phyloP scores from a whole-genome alignment of 2,329 filamentous ascomycete species.

The Fusarium azukiicola region DNA sequence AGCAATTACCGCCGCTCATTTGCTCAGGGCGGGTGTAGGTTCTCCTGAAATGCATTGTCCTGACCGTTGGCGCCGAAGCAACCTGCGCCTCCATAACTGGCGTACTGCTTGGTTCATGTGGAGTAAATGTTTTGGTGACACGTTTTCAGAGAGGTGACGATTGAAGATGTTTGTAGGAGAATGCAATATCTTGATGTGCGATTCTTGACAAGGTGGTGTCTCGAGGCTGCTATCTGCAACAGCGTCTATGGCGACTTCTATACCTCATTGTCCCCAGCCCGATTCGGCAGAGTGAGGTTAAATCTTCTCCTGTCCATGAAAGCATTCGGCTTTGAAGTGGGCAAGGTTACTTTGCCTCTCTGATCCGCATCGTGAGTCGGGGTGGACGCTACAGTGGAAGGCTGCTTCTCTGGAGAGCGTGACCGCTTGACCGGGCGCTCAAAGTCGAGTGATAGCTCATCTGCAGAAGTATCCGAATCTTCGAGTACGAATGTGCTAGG shows the following conservation, averaged over 20 bases:
- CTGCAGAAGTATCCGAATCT: constrained; percentile 12
- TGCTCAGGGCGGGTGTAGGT: neutral
- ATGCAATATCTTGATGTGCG: too few relatives aligned
- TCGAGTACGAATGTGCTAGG: neutral
- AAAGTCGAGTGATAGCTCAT: constrained; percentile 16
- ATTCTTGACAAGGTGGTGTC: too few relatives aligned
- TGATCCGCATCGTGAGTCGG: neutral
- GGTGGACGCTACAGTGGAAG: neutral
- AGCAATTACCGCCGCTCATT: neutral
- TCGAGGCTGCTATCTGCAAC: too few relatives aligned
- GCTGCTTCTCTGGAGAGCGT: constrained; percentile 7
- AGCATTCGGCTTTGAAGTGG: neutral
- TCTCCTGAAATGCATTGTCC: neutral
- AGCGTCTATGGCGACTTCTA: too few relatives aligned
- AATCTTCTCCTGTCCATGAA: neutral
- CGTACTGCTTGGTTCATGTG: too few relatives aligned
- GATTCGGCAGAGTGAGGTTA: neutral
- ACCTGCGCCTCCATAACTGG: neutral
- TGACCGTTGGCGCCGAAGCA: neutral
- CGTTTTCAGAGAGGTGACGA: too few relatives aligned
- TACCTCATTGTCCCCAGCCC: neutral
- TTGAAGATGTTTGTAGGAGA: too few relatives aligned
- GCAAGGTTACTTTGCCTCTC: neutral
- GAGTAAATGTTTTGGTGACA: too few relatives aligned
- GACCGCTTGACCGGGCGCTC: constrained; percentile 2